Conservation (phyloP, 306 rosid species). For the Cyclanthera cordifolia region DNA sequence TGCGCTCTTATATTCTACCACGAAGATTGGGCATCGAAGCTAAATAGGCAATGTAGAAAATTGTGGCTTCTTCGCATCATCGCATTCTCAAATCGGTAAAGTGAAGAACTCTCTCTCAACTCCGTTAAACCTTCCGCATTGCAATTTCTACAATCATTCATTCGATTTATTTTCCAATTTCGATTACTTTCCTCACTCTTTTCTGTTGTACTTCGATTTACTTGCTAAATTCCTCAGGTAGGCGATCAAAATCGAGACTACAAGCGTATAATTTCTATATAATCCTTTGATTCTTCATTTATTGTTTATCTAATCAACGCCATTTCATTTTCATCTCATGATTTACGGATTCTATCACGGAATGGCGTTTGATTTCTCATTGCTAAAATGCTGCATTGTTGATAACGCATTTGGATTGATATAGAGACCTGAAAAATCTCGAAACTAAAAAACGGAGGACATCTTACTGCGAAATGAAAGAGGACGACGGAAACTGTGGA, state of each 20-base stretch:
- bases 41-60: background rate
- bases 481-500: background rate
- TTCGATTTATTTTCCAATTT: too few relatives aligned
- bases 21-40: background rate
- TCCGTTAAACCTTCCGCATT: too few relatives aligned
- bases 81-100: background rate
- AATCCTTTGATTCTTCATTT: background rate
- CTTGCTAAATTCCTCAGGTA: too few relatives aligned
- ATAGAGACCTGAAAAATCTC: background rate
- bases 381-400: background rate
- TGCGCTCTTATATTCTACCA: background rate
- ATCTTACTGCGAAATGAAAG: slow-evolving; percentile 14
- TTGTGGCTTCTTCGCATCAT: background rate
- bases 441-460: background rate
- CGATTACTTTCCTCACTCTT: too few relatives aligned
- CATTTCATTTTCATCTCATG: background rate
- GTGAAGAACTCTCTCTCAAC: background rate
- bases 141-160: too few relatives aligned
- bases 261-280: background rate
- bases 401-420: background rate
- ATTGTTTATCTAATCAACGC: background rate
- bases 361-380: slow-evolving; percentile 14
- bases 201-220: background rate
- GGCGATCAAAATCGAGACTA: background rate
- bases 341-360: background rate